Base-by-base conservation (phyloP, 495 filamentous ascomycete genomes). In the Podospora tetraspora region DNA sequence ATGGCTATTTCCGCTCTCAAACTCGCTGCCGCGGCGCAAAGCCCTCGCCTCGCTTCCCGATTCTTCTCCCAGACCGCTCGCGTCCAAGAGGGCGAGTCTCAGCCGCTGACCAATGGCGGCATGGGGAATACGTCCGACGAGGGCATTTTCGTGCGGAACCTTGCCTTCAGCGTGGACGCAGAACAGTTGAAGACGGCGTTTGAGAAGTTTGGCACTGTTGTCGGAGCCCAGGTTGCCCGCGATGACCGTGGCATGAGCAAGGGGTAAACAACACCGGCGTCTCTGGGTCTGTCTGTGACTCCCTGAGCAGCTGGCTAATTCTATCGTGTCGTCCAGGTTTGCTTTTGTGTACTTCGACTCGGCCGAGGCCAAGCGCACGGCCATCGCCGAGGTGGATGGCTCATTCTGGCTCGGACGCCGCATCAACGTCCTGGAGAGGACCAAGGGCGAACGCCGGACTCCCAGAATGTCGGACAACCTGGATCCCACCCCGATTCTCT, bases 241-340 rank as follows among this genome's bases (percentile, higher is more conserved):
- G 93, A 97, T 78, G 76, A 76, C 24, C 84, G 90, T 62, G 92
- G 93, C 32, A 76, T 94, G 70, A 96, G 92, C 83, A 94, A 91
- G 86, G 95, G 95, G 91, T 96, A 83, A 75, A 89, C 84, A 57
- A 59, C 66, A 56, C 59, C 25, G 56, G 59, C 66, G 22, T 60
- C 59, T 43, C 59, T 43, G 34, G 27, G 13, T 6, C 34, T n/a
- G 11, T 30, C 56, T 10, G 57, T 23, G 59, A 27, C 27, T 63
- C 58, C 59, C 59, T 23, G 21, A 8, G 62, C 43, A 68, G 9
- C 19, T 67, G 58, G 68, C 74, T 81, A 57, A 81, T 70, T 21
- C 57, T 22, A 64, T 27, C 69, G 64, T 21, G 22, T 69, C 65
- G 60, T 68, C 43, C 70, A 97, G 92, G 66, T 97, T 90, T 75